Base-by-base conservation (phyloP, 2,329 filamentous ascomycete genomes). In the Diplodia seriata region DNA sequence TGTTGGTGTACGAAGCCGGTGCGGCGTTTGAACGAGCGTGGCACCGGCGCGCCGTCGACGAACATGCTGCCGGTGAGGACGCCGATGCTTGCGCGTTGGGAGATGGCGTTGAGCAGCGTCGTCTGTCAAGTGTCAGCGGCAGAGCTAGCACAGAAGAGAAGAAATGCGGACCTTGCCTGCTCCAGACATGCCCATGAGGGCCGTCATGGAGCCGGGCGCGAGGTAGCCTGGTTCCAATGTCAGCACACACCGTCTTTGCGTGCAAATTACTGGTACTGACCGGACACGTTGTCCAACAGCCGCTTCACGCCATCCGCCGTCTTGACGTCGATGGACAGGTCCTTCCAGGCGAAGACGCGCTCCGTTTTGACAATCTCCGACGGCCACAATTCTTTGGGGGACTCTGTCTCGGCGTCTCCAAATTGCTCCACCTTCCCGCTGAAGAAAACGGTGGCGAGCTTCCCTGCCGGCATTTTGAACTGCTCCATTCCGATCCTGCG, bases 31-130 rank as follows among this genome's bases (percentile, higher is more conserved):
- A 92, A 92, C 64, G 87, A 87, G 2, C 83, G 77, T 0, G 85
- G 86, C 0, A 91, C 82, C 1, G 84, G 78, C 53, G 84, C 84
- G 1, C 90, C 90, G 72, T 92, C 89, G 9, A 92, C 88, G n/a
- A 90, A 82, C 84, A 92, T 90, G 57, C 90, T 85, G 14, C 90
- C 90, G n/a, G 80, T 79, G 2, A 91, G 83, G 12, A 90, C 83
- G 68, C 90, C 89, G 66, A 82, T 84, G 18, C 82, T 88, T 75
- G 93, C 89, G 2, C 92, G 86, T 74, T 94, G 91, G 0, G 91
- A 89, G 2, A 91, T 79, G 0, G 90, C 92, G 76, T 95, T 93
- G n/a, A 96, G 83, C 0, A 96, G 81, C 0, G 92, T 96, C 0
- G 91, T 94, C 80, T 96, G 31, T 9, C 2, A 9, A 3, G 40